Evolutionary conservation across 495 filamentous ascomycete species (phyloP).

Genomic region (Aspergillus indologenus): DNA sequence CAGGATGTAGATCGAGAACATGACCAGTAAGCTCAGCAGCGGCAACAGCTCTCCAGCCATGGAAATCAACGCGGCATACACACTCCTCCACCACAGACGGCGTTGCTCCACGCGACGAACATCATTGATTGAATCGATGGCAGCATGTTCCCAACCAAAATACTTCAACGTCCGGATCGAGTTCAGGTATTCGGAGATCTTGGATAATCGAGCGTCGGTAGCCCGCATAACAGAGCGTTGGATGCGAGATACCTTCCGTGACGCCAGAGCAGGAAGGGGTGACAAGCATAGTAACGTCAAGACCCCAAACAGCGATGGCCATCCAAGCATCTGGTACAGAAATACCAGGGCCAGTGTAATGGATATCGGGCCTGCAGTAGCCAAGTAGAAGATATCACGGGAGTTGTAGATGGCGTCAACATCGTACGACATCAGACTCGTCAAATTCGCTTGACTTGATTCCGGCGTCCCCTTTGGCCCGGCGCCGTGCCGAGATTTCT

Average conservation of each 20-base stretch:
- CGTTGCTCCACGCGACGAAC: constrained; percentile 44
- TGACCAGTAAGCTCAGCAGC: constrained; percentile 39
- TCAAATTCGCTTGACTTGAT: constrained; percentile 43
- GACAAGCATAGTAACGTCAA: constrained; percentile 33
- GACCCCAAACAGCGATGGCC: constrained; percentile 45
- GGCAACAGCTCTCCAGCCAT: constrained; percentile 38
- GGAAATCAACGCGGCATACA: constrained; percentile 31
- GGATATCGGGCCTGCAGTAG: constrained; percentile 34
- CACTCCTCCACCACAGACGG: constrained; percentile 43
- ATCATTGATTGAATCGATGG: constrained; percentile 38
- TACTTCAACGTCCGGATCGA: constrained; percentile 51
- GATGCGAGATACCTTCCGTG: constrained; percentile 29
- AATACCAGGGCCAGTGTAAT: constrained; percentile 35
- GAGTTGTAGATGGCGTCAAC: constrained; percentile 42
- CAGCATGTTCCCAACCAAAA: constrained; percentile 50
- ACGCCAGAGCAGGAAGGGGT: constrained; percentile 40
- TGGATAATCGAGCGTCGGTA: constrained; percentile 49
- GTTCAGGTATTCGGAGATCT: constrained; percentile 46
- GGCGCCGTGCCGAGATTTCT: constrained; percentile 13
- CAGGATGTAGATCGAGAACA: constrained; percentile 40
- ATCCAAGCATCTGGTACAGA: constrained; percentile 45
- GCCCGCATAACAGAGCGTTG: constrained; percentile 44
- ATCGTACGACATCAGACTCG: constrained; percentile 52
- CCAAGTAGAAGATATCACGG: constrained; percentile 38
- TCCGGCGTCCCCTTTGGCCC: constrained; percentile 26